A percentile compares a stretch with the other conserved stretches of the same genome.
phyloP scores from a whole-genome alignment of 2,329 filamentous ascomycete genomes.

The Aspergillus oerlinghausenensis region DNA sequence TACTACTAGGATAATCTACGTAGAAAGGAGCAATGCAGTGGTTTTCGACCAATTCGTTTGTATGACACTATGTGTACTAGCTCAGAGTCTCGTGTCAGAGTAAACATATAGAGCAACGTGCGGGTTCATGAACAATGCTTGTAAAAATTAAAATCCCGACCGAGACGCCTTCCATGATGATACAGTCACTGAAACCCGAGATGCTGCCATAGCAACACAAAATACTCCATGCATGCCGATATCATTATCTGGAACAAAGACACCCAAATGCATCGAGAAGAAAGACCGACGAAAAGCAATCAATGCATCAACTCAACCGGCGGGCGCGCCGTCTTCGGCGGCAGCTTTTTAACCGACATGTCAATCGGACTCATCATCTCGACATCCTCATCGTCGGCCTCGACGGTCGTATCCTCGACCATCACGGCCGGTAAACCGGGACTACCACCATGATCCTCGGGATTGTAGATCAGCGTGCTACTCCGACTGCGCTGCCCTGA shows the following conservation, averaged over 20 bases:
- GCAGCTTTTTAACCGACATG: slow-evolving; percentile 38
- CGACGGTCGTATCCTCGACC: slow-evolving; percentile 56
- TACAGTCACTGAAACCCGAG: not conserved
- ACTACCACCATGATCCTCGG: slow-evolving; percentile 57
- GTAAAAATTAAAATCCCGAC: not conserved
- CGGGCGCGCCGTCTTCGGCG: slow-evolving; percentile 51
- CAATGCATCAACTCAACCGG: slow-evolving; percentile 54
- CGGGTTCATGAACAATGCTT: not conserved
- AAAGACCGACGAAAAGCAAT: slow-evolving; percentile 4
- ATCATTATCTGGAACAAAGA: not conserved
- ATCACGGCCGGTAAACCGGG: slow-evolving; percentile 59
- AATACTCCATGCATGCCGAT: not conserved
- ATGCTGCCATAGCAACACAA: not conserved
- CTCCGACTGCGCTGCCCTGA: slow-evolving; percentile 44
- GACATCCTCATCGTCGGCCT: slow-evolving; percentile 44
- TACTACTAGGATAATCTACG: not conserved
- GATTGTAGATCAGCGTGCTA: slow-evolving; percentile 59
- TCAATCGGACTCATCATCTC: slow-evolving; percentile 42
- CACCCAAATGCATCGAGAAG: not conserved
- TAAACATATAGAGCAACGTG: not conserved
- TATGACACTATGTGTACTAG: slow-evolving; percentile 2
- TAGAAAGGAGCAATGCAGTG: not conserved
- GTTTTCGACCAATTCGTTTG: not conserved
- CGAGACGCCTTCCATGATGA: not conserved
- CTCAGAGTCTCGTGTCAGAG: not conserved